Percentiles rank a stretch among this genome's conserved stretches.
Conservation (phyloP, 108 stramenopile genomes). For the Pseudonitzschia multiseries region DNA sequence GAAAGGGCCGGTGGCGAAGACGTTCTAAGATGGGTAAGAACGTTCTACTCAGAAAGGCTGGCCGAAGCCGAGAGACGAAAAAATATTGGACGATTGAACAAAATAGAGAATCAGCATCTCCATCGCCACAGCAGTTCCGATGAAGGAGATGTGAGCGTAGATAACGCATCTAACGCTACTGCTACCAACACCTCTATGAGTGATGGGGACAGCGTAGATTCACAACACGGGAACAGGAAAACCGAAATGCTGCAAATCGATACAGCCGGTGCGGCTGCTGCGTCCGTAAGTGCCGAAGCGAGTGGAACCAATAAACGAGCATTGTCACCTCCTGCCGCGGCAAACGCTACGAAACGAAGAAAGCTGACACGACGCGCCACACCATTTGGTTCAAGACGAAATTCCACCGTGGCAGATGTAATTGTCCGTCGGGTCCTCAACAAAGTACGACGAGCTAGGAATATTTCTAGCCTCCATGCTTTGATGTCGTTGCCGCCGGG, state of each 20-base stretch:
- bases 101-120: conserved; percentile 6
- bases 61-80: conserved; percentile 53
- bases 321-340: conserved; percentile 36
- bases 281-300: conserved; percentile 13
- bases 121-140: conserved; percentile 29
- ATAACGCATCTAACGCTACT: conserved; percentile 10
- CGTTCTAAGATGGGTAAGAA: conserved; percentile 69
- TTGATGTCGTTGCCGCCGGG: conserved; percentile 79
- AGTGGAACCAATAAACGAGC: conserved; percentile 33
- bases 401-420: conserved; percentile 72
- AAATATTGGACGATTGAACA: conserved; percentile 25
- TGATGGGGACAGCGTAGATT: conserved; percentile 37
- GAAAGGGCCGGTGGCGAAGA: conserved; percentile 78
- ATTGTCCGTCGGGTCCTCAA: conserved; percentile 82
- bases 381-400: conserved; percentile 33
- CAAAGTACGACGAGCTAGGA: conserved; percentile 78
- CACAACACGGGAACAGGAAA: conserved; percentile 1
- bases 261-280: background rate
- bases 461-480: conserved; percentile 74
- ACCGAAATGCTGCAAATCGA: conserved; percentile 8
- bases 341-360: conserved; percentile 46
- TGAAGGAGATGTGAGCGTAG: conserved; percentile 12
- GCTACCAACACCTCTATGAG: conserved; percentile 5
- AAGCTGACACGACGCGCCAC: conserved; percentile 35
- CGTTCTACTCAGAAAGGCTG: conserved; percentile 67